Percentiles rank a stretch among this genome's conserved stretches.
phyloP scores from a whole-genome alignment of 352 stramenopile species.

The Phytophthora hibernalis region DNA sequence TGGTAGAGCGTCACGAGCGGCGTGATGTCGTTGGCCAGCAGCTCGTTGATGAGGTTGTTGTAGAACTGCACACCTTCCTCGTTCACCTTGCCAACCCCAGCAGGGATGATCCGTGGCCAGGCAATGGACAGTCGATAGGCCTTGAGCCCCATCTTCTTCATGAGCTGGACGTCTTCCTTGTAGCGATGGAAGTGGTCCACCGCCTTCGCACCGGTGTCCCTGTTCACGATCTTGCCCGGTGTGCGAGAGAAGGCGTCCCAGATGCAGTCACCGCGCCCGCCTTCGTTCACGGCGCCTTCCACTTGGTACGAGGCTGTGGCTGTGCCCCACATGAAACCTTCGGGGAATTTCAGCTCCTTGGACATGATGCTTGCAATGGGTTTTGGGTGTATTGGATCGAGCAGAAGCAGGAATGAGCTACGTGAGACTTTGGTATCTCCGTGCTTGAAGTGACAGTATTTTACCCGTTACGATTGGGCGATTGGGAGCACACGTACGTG shows the following conservation, averaged over 20 bases:
- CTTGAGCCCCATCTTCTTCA: slow-evolving; percentile 91
- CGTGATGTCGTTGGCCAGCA: slow-evolving; percentile 86
- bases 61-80: slow-evolving; percentile 92
- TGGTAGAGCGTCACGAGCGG: slow-evolving; percentile 96
- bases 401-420: slow-evolving; percentile 33
- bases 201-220: slow-evolving; percentile 84
- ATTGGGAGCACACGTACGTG: slow-evolving; percentile 2
- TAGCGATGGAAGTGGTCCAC: slow-evolving; percentile 93
- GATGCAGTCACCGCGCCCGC: slow-evolving; percentile 84
- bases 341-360: slow-evolving; percentile 51
- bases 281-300: slow-evolving; percentile 76
- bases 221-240: slow-evolving; percentile 66
- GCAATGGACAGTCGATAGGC: slow-evolving; percentile 92
- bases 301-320: slow-evolving; percentile 94
- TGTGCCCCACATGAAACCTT: slow-evolving; percentile 86
- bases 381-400: slow-evolving; percentile 9
- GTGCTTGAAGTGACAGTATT: slow-evolving; percentile 17
- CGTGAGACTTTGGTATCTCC: slow-evolving; percentile 5
- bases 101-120: slow-evolving; percentile 92
- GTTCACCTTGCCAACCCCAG: slow-evolving; percentile 80
- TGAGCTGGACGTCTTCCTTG: slow-evolving; percentile 91
- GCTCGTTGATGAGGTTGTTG: slow-evolving; percentile 87
- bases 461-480: slow-evolving; percentile 2
- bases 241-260: slow-evolving; percentile 92
- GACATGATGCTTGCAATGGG: slow-evolving; percentile 17